Evolutionary conservation across 345 rosid species (phyloP), one percentile per base, ranked within the genome.

Genomic region (Cardamine chenopodiifolia): DNA sequence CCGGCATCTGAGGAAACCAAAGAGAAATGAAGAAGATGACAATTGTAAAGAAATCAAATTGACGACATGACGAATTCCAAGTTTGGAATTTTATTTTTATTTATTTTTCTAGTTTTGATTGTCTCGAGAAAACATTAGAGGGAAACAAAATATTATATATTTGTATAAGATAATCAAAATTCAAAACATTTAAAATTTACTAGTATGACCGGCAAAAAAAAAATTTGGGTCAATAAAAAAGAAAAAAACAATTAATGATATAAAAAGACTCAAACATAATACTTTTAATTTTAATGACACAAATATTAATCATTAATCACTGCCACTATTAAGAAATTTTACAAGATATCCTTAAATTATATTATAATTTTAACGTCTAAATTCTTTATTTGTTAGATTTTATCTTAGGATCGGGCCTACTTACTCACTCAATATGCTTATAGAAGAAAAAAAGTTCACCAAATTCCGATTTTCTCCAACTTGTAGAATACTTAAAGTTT

Each of bases 1-100:
- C 92, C 71, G 84, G 84, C 96, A 89, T 88, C 82, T 79, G 82
- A 52, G 68, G 61, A 25, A 55, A 8, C 17, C 65, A 2, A 44
- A 6, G 2, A 44, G 15, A 4, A 4, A 42, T 4, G 42, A 58
- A 58, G n/a, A 32, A 13, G 66, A 61, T 7, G 66, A 61, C 19
- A 61, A 37, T 7, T 14, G 35, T 58, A 59, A 50, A 77, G 42
- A 77, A 37, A 58, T 34, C 64, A 70, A 56, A 54, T 65, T 47
- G 77, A 77, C 77, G 80, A 71, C 84, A 65, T 3, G 29, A 34
- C 39, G 53, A 35, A 23, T 60, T 73, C 74, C 79, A 65, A 70
- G 77, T 11, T 31, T 7, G 18, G 50, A 50, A 35, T 0, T 2
- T 35, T 37, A n/a, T 8, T 14, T 25, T 47, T 62, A 18, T 3